Percentiles rank a stretch among this genome's conserved stretches.
Conservation (phyloP, 169 alveolate species). For the Plasmodium inui region DNA sequence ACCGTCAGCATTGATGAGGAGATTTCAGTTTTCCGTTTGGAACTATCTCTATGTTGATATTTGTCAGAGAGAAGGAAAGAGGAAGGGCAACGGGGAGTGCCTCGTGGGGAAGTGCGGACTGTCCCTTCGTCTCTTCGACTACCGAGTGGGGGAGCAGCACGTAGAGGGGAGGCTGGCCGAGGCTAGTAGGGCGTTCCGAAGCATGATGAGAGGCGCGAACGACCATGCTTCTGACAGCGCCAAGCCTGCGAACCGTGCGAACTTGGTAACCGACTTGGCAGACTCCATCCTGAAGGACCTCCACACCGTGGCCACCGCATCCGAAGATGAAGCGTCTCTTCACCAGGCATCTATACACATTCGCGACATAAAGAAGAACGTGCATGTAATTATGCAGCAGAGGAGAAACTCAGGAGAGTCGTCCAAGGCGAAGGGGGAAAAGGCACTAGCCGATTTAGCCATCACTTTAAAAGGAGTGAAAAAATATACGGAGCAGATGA, state of each 20-base stretch:
- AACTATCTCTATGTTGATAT: slow-evolving; percentile 49
- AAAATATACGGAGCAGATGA: neutral
- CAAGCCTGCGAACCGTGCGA: neutral
- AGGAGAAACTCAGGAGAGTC: neutral
- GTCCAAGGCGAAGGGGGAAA: neutral
- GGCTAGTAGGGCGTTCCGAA: neutral
- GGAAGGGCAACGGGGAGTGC: neutral
- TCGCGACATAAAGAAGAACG: neutral
- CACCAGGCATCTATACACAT: neutral
- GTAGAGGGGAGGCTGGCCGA: neutral
- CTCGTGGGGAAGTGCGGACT: neutral
- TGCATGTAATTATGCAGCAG: neutral
- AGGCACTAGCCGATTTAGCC: neutral
- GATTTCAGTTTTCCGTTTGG: slow-evolving; percentile 25
- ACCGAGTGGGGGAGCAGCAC: neutral
- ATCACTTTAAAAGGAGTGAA: neutral
- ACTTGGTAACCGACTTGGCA: neutral
- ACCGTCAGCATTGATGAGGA: neutral
- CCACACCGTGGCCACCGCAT: neutral
- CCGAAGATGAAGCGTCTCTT: neutral
- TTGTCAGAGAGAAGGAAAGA: neutral
- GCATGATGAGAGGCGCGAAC: neutral
- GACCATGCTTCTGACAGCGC: neutral
- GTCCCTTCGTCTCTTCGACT: neutral
- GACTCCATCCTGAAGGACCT: neutral